Conservation (phyloP, 441 rosid species). For the Erodium chrysanthum region DNA sequence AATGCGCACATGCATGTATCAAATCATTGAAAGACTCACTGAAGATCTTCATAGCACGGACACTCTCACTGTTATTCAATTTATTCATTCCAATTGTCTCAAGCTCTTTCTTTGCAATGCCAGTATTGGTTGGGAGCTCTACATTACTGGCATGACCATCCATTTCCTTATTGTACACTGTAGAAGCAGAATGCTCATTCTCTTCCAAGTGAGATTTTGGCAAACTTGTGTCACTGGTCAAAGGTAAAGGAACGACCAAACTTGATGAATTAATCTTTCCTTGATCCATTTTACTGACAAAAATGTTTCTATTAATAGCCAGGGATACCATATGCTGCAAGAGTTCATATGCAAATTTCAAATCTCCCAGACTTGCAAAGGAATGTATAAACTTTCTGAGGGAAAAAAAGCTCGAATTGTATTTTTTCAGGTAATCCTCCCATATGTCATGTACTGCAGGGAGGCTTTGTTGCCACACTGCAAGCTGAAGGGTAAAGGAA, state of each 20-base stretch:
- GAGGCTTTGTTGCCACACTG: slow-evolving; percentile 49
- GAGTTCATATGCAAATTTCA: slow-evolving; percentile 51
- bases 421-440: slow-evolving; percentile 54
- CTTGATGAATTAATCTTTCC: slow-evolving; percentile 32
- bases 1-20: slow-evolving; percentile 52
- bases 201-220: slow-evolving; percentile 24
- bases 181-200: slow-evolving; percentile 24
- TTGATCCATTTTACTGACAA: slow-evolving; percentile 16
- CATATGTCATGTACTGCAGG: slow-evolving; percentile 46
- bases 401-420: slow-evolving; percentile 35
- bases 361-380: slow-evolving; percentile 56
- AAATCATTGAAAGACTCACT: slow-evolving; percentile 53
- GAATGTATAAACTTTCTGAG: slow-evolving; percentile 55
- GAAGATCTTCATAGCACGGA: slow-evolving; percentile 30
- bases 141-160: slow-evolving; percentile 19
- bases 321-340: slow-evolving; percentile 71
- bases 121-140: slow-evolving; percentile 18
- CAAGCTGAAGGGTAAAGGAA: slow-evolving; percentile 45
- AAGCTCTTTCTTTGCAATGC: slow-evolving; percentile 19
- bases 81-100: slow-evolving; percentile 19
- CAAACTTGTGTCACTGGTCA: slow-evolving; percentile 28
- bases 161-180: background rate
- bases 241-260: slow-evolving; percentile 66
- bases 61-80: slow-evolving; percentile 18
- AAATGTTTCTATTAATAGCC: slow-evolving; percentile 30